Base-by-base conservation (phyloP, 495 filamentous ascomycete genomes). In the Penicillium canariense region DNA sequence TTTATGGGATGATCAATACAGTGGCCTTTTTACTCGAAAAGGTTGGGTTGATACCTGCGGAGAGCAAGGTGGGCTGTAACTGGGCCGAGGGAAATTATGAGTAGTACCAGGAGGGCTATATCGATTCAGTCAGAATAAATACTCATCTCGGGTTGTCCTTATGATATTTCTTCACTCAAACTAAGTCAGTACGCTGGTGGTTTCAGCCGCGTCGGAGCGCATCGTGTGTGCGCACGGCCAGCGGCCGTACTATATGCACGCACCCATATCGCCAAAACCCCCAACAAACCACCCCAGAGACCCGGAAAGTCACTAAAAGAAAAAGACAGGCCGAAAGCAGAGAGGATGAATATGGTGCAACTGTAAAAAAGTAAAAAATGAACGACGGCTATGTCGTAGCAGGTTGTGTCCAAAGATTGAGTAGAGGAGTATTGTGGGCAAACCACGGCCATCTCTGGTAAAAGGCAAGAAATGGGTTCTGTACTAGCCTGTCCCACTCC, bases 401-500 rank as follows among this genome's bases (percentile, higher is more conserved):
- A 58, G 59, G 57, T 35, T 22, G n/a, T 59, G 73, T 84, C 81
- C 81, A 84, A 84, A 84, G 81, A 84, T 82, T 84, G 62, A 60
- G 52, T 56, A 82, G 70, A 72, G 78, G 81, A 78, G 78, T 75
- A 56, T 77, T 69, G 68, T 80, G 76, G 75, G 78, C 78, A 76
- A 73, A 69, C 75, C 81, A 83, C 81, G 80, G 81, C 74, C 77
- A 80, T 80, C 74, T 83, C 82, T 84, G 81, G 81, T 84, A 84
- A 84, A 84, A 84, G 81, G 81, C 81, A 84, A 84, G 82, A 81
- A 79, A 79, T 81, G 77, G 74, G 78, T 84, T 80, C 81, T 79
- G 75, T 62, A 68, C 73, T 78, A 79, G 72, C 56, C 67, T 75
- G 73, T 78, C 76, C 68, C 75, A 75, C 74, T 77, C 77, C 76